Evolutionary conservation across 371 early-diverging fungal genomes (phyloP).

Genomic region (Mucor lusitanicus): DNA sequence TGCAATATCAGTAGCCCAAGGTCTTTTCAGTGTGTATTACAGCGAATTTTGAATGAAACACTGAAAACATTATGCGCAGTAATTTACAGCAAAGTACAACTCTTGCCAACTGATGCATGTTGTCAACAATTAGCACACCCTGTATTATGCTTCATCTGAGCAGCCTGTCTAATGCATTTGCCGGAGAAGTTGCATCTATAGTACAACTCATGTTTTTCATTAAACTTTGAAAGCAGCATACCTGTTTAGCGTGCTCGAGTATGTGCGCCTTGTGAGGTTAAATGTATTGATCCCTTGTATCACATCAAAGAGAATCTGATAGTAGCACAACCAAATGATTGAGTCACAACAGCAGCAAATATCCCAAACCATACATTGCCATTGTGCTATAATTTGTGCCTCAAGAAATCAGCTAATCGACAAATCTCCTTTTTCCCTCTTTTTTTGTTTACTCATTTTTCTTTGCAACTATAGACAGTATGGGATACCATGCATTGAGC

Average conservation of each 20-base stretch:
- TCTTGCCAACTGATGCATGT: too few species aligned
- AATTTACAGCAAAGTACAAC: too few species aligned
- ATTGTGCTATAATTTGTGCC: not conserved
- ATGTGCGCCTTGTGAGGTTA: not conserved
- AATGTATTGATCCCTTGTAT: not conserved
- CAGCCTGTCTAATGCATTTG: not conserved
- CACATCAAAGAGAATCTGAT: not conserved
- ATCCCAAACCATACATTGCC: too few species aligned
- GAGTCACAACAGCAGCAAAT: too few species aligned
- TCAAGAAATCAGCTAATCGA: not conserved
- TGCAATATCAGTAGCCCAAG: too few species aligned
- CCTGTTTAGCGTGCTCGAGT: not conserved
- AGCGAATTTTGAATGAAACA: too few species aligned
- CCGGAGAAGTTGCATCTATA: not conserved
- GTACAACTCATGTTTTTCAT: not conserved
- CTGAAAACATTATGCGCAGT: too few species aligned
- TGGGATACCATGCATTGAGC: constrained; percentile 57
- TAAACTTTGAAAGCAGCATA: not conserved
- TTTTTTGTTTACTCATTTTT: not conserved
- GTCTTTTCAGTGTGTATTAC: too few species aligned
- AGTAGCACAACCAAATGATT: not conserved
- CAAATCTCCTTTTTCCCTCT: not conserved
- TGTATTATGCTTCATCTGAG: too few species aligned
- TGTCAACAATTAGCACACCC: too few species aligned
- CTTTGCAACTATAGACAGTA: not conserved